phyloP scores from a whole-genome alignment of 2,329 filamentous ascomycete genomes.

The Penicillium aurantiogriseum region DNA sequence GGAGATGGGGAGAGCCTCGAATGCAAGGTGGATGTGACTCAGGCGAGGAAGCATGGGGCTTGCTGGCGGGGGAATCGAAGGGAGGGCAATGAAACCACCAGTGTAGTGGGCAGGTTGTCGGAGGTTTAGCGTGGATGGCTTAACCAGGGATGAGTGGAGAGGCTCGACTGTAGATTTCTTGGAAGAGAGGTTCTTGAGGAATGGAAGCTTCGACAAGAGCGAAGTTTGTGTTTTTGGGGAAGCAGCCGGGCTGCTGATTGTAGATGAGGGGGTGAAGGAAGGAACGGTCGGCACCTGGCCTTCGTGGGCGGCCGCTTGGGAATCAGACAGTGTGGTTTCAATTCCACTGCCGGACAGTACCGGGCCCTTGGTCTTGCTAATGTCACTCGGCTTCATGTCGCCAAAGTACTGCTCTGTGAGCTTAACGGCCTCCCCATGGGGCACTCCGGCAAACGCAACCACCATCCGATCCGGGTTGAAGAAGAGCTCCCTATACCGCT shows the following conservation, averaged over 20 bases:
- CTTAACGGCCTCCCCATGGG: conserved; percentile 74
- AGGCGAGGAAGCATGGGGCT: conserved; percentile 77
- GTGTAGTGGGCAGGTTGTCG: conserved; percentile 76
- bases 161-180: conserved; percentile 59
- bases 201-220: conserved; percentile 79
- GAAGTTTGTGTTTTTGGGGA: conserved; percentile 55
- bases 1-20: conserved; percentile 88
- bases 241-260: conserved; percentile 34
- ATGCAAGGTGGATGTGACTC: conserved; percentile 91
- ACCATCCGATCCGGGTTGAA: conserved; percentile 90
- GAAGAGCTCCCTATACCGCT: conserved; percentile 77
- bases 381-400: conserved; percentile 69
- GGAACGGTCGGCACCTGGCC: conserved; percentile 37
- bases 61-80: conserved; percentile 71
- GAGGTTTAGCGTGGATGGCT: conserved; percentile 56
- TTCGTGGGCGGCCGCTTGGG: conserved; percentile 28
- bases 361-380: conserved; percentile 47
- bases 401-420: conserved; percentile 86
- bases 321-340: conserved; percentile 50
- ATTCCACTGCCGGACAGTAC: conserved; percentile 57
- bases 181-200: conserved; percentile 83
- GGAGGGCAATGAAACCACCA: conserved; percentile 85
- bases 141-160: conserved; percentile 48
- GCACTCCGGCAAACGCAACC: conserved; percentile 88
- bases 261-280: conserved; percentile 44